These are phyloP conservation scores for Taphrina deformans DNA, from an alignment of 1,139 yeast genomes.

Conservation along the genomic window DNA sequence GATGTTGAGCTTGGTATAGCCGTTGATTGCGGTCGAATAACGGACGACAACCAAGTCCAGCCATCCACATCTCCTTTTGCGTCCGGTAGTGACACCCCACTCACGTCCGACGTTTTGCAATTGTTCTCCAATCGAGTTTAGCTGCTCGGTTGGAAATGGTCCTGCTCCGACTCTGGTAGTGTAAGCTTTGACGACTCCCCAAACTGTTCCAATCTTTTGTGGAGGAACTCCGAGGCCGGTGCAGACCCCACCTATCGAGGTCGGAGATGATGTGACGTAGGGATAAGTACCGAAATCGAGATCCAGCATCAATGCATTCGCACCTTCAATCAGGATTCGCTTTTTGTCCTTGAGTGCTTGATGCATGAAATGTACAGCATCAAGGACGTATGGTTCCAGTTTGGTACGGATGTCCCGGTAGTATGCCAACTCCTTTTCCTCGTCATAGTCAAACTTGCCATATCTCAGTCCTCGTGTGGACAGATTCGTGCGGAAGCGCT, in stretches of 20 bases:
- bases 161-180: slow-evolving; percentile 99
- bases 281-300: slow-evolving; percentile 98
- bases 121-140: slow-evolving; percentile 80
- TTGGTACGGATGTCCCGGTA: slow-evolving; percentile 73
- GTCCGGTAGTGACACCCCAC: slow-evolving; percentile 97
- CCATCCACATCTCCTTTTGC: slow-evolving; percentile 99
- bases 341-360: slow-evolving; percentile 73
- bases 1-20: slow-evolving; percentile 89
- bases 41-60: slow-evolving; percentile 90
- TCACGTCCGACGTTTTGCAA: slow-evolving; percentile 88
- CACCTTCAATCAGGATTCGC: slow-evolving; percentile 93
- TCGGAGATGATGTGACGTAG: slow-evolving; percentile 90
- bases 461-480: slow-evolving; percentile 82
- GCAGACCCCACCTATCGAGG: slow-evolving; percentile 97
- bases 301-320: slow-evolving; percentile 96
- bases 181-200: slow-evolving; percentile 97
- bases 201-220: slow-evolving; percentile 68
- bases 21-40: slow-evolving; percentile 87
- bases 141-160: slow-evolving; percentile 97
- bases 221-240: slow-evolving; percentile 98
- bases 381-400: slow-evolving; percentile 88
- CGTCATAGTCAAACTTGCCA: slow-evolving; percentile 87
- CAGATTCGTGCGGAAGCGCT: slow-evolving; percentile 71
- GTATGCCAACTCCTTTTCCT: slow-evolving; percentile 72
- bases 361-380: slow-evolving; percentile 87